A percentile compares a stretch with the other conserved stretches of the same genome.
Conservation (phyloP, 2,329 filamentous ascomycete species). For the Blastomyces parvus region DNA sequence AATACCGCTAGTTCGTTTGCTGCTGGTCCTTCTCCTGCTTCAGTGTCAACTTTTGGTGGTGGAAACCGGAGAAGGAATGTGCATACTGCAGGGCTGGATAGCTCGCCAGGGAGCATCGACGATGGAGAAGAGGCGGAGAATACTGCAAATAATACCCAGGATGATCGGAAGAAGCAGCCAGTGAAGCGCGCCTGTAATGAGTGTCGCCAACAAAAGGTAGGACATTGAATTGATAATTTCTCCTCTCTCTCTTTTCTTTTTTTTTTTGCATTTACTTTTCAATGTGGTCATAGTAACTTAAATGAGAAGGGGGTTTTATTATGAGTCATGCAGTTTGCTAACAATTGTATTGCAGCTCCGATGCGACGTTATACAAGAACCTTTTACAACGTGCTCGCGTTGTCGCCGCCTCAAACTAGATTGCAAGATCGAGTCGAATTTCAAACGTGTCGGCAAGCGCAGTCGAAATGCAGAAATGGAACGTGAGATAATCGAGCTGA, state of each 20-base stretch:
- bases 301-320: not conserved
- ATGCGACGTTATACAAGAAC: slow-evolving; percentile 57
- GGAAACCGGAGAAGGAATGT: slow-evolving; percentile 32
- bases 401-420: slow-evolving; percentile 54
- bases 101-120: slow-evolving; percentile 39
- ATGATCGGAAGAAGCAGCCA: slow-evolving; percentile 38
- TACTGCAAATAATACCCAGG: slow-evolving; percentile 18
- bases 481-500: slow-evolving; percentile 45
- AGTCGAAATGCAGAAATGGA: slow-evolving; percentile 58
- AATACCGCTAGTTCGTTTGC: slow-evolving; percentile 3
- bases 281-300: too few relatives aligned
- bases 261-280: not conserved
- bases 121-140: slow-evolving; percentile 34
- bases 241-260: not conserved
- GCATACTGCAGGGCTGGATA: slow-evolving; percentile 37
- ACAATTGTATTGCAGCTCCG: slow-evolving; percentile 42
- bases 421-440: slow-evolving; percentile 60
- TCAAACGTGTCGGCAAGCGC: slow-evolving; percentile 58
- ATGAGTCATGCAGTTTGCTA: slow-evolving; percentile 6
- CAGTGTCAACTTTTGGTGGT: not conserved
- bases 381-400: slow-evolving; percentile 52
- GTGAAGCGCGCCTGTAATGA: slow-evolving; percentile 59
- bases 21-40: slow-evolving; percentile 7
- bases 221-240: slow-evolving; percentile 8
- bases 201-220: slow-evolving; percentile 60